Evolutionary conservation across 75 land plant genomes (phyloP).

Genomic region (Pinus albicaulis): DNA sequence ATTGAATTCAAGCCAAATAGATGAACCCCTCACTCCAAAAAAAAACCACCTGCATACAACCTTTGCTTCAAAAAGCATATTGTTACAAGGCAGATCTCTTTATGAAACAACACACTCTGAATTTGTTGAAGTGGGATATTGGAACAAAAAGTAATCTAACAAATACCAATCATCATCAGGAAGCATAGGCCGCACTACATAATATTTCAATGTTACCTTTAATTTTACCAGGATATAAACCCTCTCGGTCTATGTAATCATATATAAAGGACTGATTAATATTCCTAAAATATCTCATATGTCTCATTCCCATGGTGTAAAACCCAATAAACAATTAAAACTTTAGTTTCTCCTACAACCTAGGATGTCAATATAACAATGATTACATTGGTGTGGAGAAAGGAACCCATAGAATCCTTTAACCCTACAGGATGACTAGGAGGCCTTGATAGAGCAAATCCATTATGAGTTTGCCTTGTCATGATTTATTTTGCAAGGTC

Average conservation of each 20-base stretch:
- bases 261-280: constrained; percentile 73
- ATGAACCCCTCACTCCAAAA: no score
- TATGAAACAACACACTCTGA: no score
- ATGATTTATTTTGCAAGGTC: constrained; percentile 77
- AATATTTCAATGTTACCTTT: no score
- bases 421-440: constrained; percentile 97
- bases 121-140: no score
- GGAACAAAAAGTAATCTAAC: no score
- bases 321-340: constrained; percentile 98
- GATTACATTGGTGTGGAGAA: constrained; percentile 96
- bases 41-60: no score
- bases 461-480: constrained; percentile 71
- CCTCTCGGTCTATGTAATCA: constrained; percentile 79
- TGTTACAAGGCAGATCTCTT: no score
- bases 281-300: constrained; percentile 81
- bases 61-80: no score
- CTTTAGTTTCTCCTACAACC: constrained; percentile 80
- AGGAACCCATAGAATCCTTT: constrained; percentile 86
- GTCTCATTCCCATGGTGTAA: constrained; percentile 99
- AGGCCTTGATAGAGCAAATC: constrained; percentile 95
- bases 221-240: no score
- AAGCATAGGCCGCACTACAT: no score
- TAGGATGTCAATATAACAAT: constrained; percentile 86
- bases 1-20: no score
- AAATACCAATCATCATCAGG: no score